Evolutionary conservation across 306 rosid species (phyloP), one percentile per base, ranked within the genome.

Genomic region (Trichosanthes cucumerina): DNA sequence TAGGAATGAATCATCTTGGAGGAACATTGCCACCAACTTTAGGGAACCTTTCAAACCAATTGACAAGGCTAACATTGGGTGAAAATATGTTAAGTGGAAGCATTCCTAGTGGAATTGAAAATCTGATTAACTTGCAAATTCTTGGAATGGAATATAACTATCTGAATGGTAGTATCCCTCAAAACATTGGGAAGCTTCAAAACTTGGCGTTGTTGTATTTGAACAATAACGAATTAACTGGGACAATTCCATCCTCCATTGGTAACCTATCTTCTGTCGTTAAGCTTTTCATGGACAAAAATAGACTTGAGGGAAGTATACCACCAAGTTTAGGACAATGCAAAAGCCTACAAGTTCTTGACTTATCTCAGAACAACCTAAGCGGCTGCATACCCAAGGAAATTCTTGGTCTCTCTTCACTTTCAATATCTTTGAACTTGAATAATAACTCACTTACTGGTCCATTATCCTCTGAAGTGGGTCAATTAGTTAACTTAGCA

Each of bases 251-350:
- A 38, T 56, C 64, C 15, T 77, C 81, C 14, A 1, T 80, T 5
- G 85, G 85, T 13, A 81, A 86, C 79, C 59, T 86, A 64, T 80
- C 85, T 21, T 9, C 12, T 24, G 23, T 86, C 11, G 41, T 57
- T 4, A 26, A 0, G 14, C 73, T 82, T 46, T 23, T 0, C 53
- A 16, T 86, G 81, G 33, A 15, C 28, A 23, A 9, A 7, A 86
- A 86, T 33, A 60, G 18, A 18, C 59, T 83, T 9, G 80, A 66
- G 24, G 86, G 86, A 77, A 50, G 47, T 7, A 75, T 84, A 50
- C 86, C 83, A 11, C 39, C 81, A 15, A 81, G 77, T 46, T 76
- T 84, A 11, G 85, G 82, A 16, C 66, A 86, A 19, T 84, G 82
- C 53, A 24, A n/a, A 76, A 49, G 21, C 1, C 28, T 86, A 47